phyloP scores from a whole-genome alignment of 2,329 filamentous ascomycete genomes.

The Apiospora hydei region DNA sequence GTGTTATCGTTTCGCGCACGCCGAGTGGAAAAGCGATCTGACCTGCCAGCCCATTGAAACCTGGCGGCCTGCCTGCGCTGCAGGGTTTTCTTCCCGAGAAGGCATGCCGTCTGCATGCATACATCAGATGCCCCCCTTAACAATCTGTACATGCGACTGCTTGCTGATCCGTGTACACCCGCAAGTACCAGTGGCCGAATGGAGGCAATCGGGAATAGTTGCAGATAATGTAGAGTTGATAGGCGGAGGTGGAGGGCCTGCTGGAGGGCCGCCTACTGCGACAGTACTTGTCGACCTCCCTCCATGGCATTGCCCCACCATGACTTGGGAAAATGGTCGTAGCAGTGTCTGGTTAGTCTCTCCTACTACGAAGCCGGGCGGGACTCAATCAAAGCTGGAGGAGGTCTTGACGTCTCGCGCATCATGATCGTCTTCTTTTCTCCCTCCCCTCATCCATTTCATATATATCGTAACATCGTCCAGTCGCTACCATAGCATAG shows the following conservation, averaged over 20 bases:
- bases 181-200: not conserved
- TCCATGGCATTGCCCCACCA: slow-evolving; percentile 9
- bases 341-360: slow-evolving; percentile 11
- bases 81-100: slow-evolving; percentile 9
- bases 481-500: slow-evolving; percentile 5
- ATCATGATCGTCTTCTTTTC: slow-evolving; percentile 23
- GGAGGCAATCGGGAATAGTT: slow-evolving; percentile 19
- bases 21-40: slow-evolving; percentile 9
- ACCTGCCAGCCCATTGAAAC: not conserved
- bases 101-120: slow-evolving; percentile 1
- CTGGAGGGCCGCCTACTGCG: not conserved
- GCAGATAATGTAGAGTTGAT: slow-evolving; percentile 1
- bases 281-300: slow-evolving; percentile 3
- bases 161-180: not conserved
- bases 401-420: slow-evolving; percentile 21
- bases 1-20: slow-evolving; percentile 13
- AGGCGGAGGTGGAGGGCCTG: slow-evolving; percentile 7
- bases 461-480: slow-evolving; percentile 2
- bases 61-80: not conserved
- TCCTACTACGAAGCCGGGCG: slow-evolving; percentile 19
- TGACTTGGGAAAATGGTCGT: slow-evolving; percentile 15
- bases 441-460: slow-evolving; percentile 5
- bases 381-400: slow-evolving; percentile 17
- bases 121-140: slow-evolving; percentile 14
- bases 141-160: not conserved